Conservation (phyloP, 495 filamentous ascomycete species). For the Neurospora tetraspora region DNA sequence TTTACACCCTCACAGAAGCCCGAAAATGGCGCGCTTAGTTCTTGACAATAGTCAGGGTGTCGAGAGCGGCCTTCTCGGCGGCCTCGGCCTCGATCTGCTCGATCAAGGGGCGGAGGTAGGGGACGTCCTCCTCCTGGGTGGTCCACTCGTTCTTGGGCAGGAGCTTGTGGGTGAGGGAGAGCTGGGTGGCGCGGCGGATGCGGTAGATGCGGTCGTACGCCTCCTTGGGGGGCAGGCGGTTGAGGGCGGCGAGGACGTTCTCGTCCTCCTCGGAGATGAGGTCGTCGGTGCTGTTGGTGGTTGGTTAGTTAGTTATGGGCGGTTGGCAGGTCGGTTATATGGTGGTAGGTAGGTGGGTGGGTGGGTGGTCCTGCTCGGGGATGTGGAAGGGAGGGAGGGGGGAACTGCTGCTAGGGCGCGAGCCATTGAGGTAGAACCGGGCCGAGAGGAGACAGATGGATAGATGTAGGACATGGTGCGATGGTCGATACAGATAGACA, state of each 20-base stretch:
- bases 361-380: background rate
- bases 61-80: slow-evolving; percentile 72
- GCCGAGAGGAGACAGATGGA: background rate
- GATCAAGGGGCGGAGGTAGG: slow-evolving; percentile 24
- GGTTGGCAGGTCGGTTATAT: too few relatives aligned
- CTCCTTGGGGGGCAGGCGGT: slow-evolving; percentile 82
- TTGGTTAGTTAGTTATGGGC: too few relatives aligned
- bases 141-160: slow-evolving; percentile 77
- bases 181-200: slow-evolving; percentile 89
- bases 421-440: background rate
- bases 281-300: slow-evolving; percentile 66
- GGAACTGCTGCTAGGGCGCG: too few relatives aligned
- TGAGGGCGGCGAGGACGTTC: slow-evolving; percentile 71
- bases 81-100: slow-evolving; percentile 52
- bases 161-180: slow-evolving; percentile 59
- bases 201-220: slow-evolving; percentile 95
- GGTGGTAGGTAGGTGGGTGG: background rate
- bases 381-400: background rate
- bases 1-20: background rate
- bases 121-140: slow-evolving; percentile 32
- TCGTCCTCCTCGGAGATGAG: slow-evolving; percentile 86
- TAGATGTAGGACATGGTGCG: background rate
- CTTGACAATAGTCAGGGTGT: slow-evolving; percentile 62
- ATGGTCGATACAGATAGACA: background rate
- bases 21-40: slow-evolving; percentile 4